A percentile compares a stretch with the other conserved stretches of the same genome.
Conservation (phyloP, 2,329 filamentous ascomycete species). For the Aureobasidium sp. region DNA sequence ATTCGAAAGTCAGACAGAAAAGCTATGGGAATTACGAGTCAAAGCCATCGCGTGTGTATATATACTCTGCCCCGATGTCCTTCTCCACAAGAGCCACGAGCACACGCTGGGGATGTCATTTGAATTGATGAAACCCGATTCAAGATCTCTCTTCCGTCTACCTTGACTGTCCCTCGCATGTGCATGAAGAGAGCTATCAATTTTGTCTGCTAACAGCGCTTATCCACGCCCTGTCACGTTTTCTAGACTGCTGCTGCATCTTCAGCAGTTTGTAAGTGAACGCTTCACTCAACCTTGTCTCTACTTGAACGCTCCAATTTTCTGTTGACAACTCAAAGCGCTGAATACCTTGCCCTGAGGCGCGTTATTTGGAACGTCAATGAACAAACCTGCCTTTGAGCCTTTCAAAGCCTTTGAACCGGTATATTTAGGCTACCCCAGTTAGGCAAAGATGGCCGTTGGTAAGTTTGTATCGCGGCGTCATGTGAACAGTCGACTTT, state of each 20-base stretch:
- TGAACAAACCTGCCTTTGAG: not conserved
- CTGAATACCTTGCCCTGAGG: not conserved
- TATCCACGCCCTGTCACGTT: not conserved
- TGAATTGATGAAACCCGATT: slow-evolving; percentile 4
- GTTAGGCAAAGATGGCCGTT: not conserved
- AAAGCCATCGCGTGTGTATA: slow-evolving; percentile 13
- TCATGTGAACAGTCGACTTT: not conserved
- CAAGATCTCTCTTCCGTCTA: not conserved
- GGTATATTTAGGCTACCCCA: not conserved
- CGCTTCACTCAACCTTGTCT: not conserved
- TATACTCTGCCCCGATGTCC: slow-evolving; percentile 8
- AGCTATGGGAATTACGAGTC: slow-evolving; percentile 12
- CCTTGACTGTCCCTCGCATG: not conserved
- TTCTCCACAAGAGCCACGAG: not conserved
- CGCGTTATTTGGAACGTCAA: not conserved
- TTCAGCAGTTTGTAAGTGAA: not conserved
- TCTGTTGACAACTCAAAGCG: not conserved
- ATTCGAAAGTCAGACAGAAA: slow-evolving; percentile 1
- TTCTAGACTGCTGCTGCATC: not conserved
- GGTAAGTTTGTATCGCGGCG: not conserved
- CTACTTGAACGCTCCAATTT: too few relatives aligned
- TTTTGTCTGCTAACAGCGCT: not conserved
- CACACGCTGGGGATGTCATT: not conserved
- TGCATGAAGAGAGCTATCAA: not conserved
- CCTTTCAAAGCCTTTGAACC: not conserved